Conservation (phyloP, 2,329 filamentous ascomycete species). For the Sodiomyces alkalinus region DNA sequence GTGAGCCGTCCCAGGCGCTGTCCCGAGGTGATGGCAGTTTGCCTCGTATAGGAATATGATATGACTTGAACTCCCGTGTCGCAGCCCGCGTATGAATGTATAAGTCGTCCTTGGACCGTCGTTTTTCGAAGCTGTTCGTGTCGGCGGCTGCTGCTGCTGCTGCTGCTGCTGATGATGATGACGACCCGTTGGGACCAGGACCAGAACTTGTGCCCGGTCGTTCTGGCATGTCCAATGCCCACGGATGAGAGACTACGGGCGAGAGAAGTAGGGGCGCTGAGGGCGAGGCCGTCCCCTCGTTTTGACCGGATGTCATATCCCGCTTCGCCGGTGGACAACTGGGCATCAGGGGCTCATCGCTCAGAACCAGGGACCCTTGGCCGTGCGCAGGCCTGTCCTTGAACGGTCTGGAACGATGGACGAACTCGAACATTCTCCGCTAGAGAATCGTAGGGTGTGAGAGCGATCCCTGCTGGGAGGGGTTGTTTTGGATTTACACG, state of each 20-base stretch:
- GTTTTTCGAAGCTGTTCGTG: slow-evolving; percentile 22
- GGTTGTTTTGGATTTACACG: no score
- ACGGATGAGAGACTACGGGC: slow-evolving; percentile 9
- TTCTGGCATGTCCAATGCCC: slow-evolving; percentile 12
- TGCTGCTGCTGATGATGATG: slow-evolving; percentile 12
- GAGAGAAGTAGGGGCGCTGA: slow-evolving; percentile 10
- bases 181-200: slow-evolving; percentile 8
- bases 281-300: slow-evolving; percentile 13
- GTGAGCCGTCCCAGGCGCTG: slow-evolving; percentile 19
- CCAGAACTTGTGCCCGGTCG: slow-evolving; percentile 27
- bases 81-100: slow-evolving; percentile 16
- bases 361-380: slow-evolving; percentile 9
- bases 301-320: slow-evolving; percentile 15
- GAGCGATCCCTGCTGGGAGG: no score
- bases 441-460: no score
- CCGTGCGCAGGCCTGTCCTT: slow-evolving; percentile 11
- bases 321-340: slow-evolving; percentile 18
- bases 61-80: slow-evolving; percentile 18
- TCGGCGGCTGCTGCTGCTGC: no score
- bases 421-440: slow-evolving; percentile 18
- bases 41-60: slow-evolving; percentile 24
- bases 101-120: slow-evolving; percentile 29
- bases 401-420: slow-evolving; percentile 16
- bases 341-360: slow-evolving; percentile 18
- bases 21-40: slow-evolving; percentile 27